Evolutionary conservation across 2,329 filamentous ascomycete species (phyloP), one percentile per base, ranked within the genome.

Genomic region (Paracoccidioides brasiliensis): DNA sequence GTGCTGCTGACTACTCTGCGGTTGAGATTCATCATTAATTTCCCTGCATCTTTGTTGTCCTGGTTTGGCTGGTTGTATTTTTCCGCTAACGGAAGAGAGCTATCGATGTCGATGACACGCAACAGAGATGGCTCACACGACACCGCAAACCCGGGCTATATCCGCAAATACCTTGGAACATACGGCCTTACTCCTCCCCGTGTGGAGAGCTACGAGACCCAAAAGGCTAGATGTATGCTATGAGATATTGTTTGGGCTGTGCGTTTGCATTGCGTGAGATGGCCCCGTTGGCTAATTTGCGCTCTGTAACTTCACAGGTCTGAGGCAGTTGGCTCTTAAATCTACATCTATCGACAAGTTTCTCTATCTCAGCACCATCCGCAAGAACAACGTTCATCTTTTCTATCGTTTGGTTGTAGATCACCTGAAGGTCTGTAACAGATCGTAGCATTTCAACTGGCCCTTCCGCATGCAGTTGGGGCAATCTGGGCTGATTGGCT

Each of bases 341-440:
- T 64, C 67, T 54, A 74, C 74, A 15, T 59, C 67, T 50, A 76
- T 77, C 59, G 75, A 77, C 44, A 75, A 76, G 59, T 77, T 76
- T 63, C 70, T 74, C 54, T 77, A 77, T 61, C 68, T 77, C 53
- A 75, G 73, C 65, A 72, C 72, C 7, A 64, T 77, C 54, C 73
- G 75, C 63, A 75, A 75, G 64, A 74, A 76, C 66, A 76, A 77
- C 66, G 74, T 77, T 5, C 75, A 77, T 61, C 66, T 77, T n/a
- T 77, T 77, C 66, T 77, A 77, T 64, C 73, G 75, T 61, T 62
- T 77, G 59, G 67, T 77, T 51, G 72, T 71, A 38, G 74, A 76
- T 57, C 73, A 77, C 59, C 67, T 76, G 56, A 70, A 66, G 66
- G 71, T 73, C 64, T 54, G 67, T 56, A 3, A 6, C 43, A 10